Percentiles rank a stretch among this genome's conserved stretches.
Conservation (phyloP, 345 rosid species). For the Kernera saxatilis region DNA sequence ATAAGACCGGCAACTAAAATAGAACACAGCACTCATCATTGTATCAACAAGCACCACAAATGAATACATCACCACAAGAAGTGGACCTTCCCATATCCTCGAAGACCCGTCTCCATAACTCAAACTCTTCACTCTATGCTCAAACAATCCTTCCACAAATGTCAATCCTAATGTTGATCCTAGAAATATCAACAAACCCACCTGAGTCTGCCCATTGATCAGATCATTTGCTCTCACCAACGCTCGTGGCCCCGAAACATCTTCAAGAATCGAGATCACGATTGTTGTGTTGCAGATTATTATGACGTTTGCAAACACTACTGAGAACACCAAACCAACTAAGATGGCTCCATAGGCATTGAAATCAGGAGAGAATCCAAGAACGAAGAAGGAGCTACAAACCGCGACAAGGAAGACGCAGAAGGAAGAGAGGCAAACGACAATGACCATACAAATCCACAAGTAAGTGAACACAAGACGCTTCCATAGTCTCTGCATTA, state of each 20-base stretch:
- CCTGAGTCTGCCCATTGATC: conserved; percentile 86
- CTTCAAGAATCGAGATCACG: conserved; percentile 74
- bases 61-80: conserved; percentile 78
- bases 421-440: conserved; percentile 60
- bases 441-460: conserved; percentile 57
- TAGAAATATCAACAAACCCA: conserved; percentile 74
- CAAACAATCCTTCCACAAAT: conserved; percentile 81
- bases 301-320: conserved; percentile 71
- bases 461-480: conserved; percentile 58
- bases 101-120: conserved; percentile 92
- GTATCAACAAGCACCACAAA: conserved; percentile 80
- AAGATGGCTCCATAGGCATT: conserved; percentile 49
- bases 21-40: conserved; percentile 87
- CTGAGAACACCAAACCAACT: conserved; percentile 61
- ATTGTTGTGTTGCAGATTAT: conserved; percentile 68
- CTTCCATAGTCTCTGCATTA: conserved; percentile 57
- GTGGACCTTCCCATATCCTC: conserved; percentile 91
- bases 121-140: conserved; percentile 81
- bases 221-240: conserved; percentile 55
- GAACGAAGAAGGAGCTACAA: conserved; percentile 47
- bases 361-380: conserved; percentile 53
- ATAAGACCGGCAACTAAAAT: conserved; percentile 73
- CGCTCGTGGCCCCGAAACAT: conserved; percentile 74
- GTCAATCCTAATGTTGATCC: conserved; percentile 79
- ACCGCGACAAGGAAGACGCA: conserved; percentile 52